Evolutionary conservation across 768 basidiomycete species (phyloP), one percentile per base, ranked within the genome.

Genomic region (Mycena olivaceomarginata): DNA sequence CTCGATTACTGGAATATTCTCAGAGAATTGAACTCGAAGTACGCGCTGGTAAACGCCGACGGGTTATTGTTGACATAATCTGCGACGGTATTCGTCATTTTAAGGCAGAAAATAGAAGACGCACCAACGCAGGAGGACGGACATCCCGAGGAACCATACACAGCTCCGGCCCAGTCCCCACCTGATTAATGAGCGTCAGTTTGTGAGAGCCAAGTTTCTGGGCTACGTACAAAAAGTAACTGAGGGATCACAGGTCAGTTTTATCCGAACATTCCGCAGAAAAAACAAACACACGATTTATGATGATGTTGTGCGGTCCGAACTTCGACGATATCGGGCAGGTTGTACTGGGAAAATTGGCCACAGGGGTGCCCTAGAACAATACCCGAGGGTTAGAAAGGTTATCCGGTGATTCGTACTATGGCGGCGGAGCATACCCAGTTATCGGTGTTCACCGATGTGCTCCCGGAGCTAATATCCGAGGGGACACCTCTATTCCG

Each of bases 1-100:
- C 3, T 31, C 31, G 31, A 99, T 57, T 25, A 68, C 67, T 68
- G 53, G 57, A 45, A 70, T 25, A 88, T 83, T 74, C 89, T 90
- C 68, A 95, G 83, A 66, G 90, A 91, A 63, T 89, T 88, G 82
- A 96, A 90, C 60, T 94, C 91, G 85, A 94, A 96, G 87, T 92
- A 95, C 0, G 95, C 94, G 45, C 93, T 86, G 12, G 79, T 77
- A 85, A 96, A 95, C 13, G 92, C 93, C 4, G 84, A 83, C 1
- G 95, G 95, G 80, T 94, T 93, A 75, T 90, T 89, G 85, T 92
- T 89, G 79, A 94, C 93, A 78, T 86, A 94, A 76, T 91, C 93
- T 94, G 20, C 57, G 74, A 15, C 71, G 64, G 51, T 4, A 3
- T 40, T 31, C 31, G 48, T 20, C 8, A 45, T 22, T 7, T n/a